Evolutionary conservation across 2,329 filamentous ascomycete genomes (phyloP).

Genomic region (Endoconidiophora polonica): DNA sequence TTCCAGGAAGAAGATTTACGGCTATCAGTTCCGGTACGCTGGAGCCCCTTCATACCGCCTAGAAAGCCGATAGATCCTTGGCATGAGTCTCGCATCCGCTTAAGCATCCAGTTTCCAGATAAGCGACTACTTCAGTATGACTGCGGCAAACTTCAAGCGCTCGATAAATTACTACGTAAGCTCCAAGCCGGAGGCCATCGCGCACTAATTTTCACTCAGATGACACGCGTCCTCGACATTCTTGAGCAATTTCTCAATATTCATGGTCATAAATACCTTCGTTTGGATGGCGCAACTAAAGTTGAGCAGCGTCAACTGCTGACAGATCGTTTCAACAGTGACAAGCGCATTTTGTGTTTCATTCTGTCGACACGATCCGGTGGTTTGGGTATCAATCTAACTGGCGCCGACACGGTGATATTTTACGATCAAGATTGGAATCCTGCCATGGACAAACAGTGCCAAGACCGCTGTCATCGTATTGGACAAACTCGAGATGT

Average conservation of each 20-base stretch:
- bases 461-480: constrained; percentile 89
- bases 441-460: constrained; percentile 98
- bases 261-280: constrained; percentile 89
- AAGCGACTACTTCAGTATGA: constrained; percentile 94
- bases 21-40: constrained; percentile 38
- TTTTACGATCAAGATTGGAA: constrained; percentile 99
- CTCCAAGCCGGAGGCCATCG: constrained; percentile 83
- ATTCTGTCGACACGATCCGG: constrained; percentile 91
- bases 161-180: constrained; percentile 71
- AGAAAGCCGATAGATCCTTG: constrained; percentile 57
- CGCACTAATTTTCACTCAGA: constrained; percentile 95
- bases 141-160: constrained; percentile 84
- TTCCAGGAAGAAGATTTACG: constrained; percentile 41
- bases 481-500: constrained; percentile 96
- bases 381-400: constrained; percentile 89
- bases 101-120: constrained; percentile 93
- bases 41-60: constrained; percentile 39
- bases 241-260: constrained; percentile 96
- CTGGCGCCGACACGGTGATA: constrained; percentile 91
- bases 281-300: constrained; percentile 89
- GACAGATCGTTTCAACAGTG: constrained; percentile 92
- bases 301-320: constrained; percentile 90
- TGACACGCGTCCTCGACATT: constrained; percentile 97
- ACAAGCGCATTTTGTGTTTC: constrained; percentile 81
- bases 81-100: constrained; percentile 80